These are phyloP conservation scores for Amniculicola lignicola DNA, from an alignment of 495 filamentous ascomycete genomes.

Conservation along the genomic window DNA sequence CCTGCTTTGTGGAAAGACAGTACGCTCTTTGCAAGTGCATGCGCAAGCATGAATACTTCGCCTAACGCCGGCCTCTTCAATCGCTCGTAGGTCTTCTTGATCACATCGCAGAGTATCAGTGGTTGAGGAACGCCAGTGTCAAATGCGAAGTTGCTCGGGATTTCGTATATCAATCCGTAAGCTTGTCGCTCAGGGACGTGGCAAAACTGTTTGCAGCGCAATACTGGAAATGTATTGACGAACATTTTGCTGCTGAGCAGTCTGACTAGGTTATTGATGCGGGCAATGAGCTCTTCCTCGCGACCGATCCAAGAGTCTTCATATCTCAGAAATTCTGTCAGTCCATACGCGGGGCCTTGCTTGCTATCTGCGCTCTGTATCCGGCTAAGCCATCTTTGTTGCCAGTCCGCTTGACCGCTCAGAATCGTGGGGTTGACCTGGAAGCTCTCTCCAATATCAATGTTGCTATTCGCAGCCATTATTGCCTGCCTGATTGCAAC, in stretches of 20 bases:
- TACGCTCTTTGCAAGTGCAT: neutral
- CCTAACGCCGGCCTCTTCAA: neutral
- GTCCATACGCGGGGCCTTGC: neutral
- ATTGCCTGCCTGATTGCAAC: neutral
- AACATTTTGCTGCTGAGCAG: neutral
- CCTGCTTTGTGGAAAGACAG: neutral
- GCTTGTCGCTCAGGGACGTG: neutral
- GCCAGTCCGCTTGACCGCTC: no score
- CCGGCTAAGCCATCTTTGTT: no score
- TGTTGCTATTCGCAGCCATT: neutral
- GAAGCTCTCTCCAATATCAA: no score
- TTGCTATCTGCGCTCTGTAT: no score
- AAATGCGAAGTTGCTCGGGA: neutral
- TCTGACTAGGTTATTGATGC: neutral
- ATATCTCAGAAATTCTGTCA: neutral
- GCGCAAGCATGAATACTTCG: neutral
- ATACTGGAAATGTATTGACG: neutral
- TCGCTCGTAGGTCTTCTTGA: neutral
- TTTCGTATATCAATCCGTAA: neutral
- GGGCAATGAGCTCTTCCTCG: neutral
- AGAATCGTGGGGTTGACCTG: no score
- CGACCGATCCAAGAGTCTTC: neutral
- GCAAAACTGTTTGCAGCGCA: neutral
- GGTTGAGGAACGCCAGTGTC: neutral
- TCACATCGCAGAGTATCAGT: neutral